Evolutionary conservation across 2,329 filamentous ascomycete genomes (phyloP).

Genomic region (Ilyonectria robusta): DNA sequence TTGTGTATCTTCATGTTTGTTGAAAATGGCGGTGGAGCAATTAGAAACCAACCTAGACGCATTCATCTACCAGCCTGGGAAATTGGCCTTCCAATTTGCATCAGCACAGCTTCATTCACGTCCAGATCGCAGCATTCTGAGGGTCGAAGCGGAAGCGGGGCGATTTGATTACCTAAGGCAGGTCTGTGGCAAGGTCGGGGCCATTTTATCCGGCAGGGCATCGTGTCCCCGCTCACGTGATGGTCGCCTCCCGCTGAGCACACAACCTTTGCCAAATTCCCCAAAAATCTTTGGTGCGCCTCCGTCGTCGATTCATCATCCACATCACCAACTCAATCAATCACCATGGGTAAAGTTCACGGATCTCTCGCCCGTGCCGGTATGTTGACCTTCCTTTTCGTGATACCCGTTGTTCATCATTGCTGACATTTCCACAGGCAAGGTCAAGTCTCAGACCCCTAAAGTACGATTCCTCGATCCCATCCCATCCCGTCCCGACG

Average conservation of each 20-base stretch:
- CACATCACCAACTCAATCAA: slow-evolving; percentile 57
- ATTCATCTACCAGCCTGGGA: neutral
- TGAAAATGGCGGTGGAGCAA: neutral
- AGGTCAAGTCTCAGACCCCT: slow-evolving; percentile 97
- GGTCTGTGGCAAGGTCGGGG: slow-evolving; percentile 26
- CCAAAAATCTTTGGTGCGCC: slow-evolving; percentile 51
- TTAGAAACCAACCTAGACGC: neutral
- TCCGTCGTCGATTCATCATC: slow-evolving; percentile 51
- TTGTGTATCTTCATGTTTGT: neutral
- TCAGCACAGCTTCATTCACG: neutral
- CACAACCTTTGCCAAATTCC: slow-evolving; percentile 58
- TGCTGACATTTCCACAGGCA: slow-evolving; percentile 80
- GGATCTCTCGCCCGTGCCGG: slow-evolving; percentile 91
- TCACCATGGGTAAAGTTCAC: slow-evolving; percentile 92
- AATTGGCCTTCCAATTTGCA: neutral
- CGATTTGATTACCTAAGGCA: slow-evolving; percentile 7
- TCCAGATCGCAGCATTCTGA: neutral
- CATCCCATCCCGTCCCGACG: slow-evolving; percentile 38
- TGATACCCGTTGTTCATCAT: slow-evolving; percentile 24
- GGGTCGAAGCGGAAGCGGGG: neutral
- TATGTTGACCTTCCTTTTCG: slow-evolving; percentile 50
- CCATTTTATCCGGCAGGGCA: slow-evolving; percentile 54
- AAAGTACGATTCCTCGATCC: slow-evolving; percentile 74
- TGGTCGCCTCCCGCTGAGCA: slow-evolving; percentile 51
- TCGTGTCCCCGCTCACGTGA: slow-evolving; percentile 55